Percentiles rank a stretch among this genome's conserved stretches.
Conservation (phyloP, 1,284 basidiomycete genomes). For the Fistulinella staudtii region DNA sequence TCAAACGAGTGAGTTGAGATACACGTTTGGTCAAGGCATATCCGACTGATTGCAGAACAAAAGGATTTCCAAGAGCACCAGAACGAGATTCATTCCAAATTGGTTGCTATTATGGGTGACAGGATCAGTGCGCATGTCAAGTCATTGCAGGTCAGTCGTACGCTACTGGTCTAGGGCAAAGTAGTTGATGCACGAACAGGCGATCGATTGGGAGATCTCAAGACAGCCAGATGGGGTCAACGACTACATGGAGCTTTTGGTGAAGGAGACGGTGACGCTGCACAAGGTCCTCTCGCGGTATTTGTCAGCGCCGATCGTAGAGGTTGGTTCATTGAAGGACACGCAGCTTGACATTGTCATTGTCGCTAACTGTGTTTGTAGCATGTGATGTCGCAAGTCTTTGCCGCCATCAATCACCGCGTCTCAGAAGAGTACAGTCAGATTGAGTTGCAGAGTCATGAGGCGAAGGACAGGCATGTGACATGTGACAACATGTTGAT, state of each 20-base stretch:
- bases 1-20: constrained; percentile 72
- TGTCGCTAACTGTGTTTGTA: constrained; percentile 31
- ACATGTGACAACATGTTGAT: constrained; percentile 2
- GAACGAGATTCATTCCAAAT: constrained; percentile 96
- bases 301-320: constrained; percentile 71
- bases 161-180: constrained; percentile 1
- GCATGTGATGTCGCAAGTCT: constrained; percentile 90
- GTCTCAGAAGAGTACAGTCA: constrained; percentile 80
- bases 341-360: background rate
- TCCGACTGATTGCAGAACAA: constrained; percentile 14
- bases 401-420: constrained; percentile 86
- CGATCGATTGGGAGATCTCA: constrained; percentile 71
- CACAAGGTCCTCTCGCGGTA: constrained; percentile 97
- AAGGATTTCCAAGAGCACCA: constrained; percentile 99
- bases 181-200: constrained; percentile 37
- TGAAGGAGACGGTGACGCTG: constrained; percentile 94
- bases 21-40: constrained; percentile 3
- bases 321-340: constrained; percentile 45
- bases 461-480: constrained; percentile 77
- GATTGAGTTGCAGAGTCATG: constrained; percentile 76
- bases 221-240: constrained; percentile 59
- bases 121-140: constrained; percentile 85
- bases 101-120: constrained; percentile 98
- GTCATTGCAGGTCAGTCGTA: constrained; percentile 59
- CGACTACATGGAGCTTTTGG: constrained; percentile 86